Conservation (phyloP, 1,284 basidiomycete genomes). For the Moesziomyces parantarcticus region DNA sequence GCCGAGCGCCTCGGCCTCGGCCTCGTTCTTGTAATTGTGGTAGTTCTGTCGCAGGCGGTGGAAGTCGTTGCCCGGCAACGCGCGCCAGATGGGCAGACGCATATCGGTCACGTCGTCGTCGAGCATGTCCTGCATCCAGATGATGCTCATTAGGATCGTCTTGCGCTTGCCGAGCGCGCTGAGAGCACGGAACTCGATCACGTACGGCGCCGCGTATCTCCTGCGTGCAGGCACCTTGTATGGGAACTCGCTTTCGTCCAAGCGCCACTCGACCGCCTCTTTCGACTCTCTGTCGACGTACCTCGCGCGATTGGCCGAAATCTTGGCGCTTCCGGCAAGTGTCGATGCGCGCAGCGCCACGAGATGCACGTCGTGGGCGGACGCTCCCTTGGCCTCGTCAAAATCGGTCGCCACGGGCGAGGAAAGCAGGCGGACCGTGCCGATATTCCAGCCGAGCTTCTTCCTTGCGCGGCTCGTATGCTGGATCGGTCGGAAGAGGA, state of each 20-base stretch:
- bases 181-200: slow-evolving; percentile 48
- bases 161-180: slow-evolving; percentile 32
- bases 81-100: slow-evolving; percentile 41
- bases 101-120: slow-evolving; percentile 47
- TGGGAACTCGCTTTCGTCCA: slow-evolving; percentile 24
- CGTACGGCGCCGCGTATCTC: slow-evolving; percentile 42
- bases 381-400: slow-evolving; percentile 21
- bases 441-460: slow-evolving; percentile 48
- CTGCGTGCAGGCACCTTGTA: slow-evolving; percentile 46
- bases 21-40: slow-evolving; percentile 38
- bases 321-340: slow-evolving; percentile 30
- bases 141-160: slow-evolving; percentile 34
- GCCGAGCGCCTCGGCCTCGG: slow-evolving; percentile 30
- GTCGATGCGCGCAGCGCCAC: slow-evolving; percentile 34
- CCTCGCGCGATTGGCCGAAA: slow-evolving; percentile 13
- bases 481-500: slow-evolving; percentile 47
- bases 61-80: slow-evolving; percentile 28
- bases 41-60: slow-evolving; percentile 54
- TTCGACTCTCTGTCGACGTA: slow-evolving; percentile 14
- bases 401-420: slow-evolving; percentile 41
- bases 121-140: slow-evolving; percentile 53
- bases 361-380: slow-evolving; percentile 19
- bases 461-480: slow-evolving; percentile 18
- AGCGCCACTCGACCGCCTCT: slow-evolving; percentile 31
- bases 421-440: slow-evolving; percentile 37